A percentile compares a stretch with the other conserved stretches of the same genome.
phyloP scores from a whole-genome alignment of 2,329 filamentous ascomycete genomes.

The Alternaria sp. region DNA sequence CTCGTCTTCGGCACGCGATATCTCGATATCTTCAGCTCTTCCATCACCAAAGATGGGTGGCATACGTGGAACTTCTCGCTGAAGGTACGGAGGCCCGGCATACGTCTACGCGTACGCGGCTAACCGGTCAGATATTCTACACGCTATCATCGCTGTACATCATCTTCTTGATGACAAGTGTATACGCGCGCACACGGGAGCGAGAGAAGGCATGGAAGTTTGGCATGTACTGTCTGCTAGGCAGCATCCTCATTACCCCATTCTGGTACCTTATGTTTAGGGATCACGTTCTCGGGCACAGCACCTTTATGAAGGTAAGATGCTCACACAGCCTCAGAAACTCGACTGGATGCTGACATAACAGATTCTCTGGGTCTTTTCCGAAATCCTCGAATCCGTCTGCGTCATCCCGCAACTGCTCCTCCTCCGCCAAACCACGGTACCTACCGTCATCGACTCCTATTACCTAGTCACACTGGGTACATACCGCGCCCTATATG shows the following conservation, averaged over 20 bases:
- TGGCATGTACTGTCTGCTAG: conserved; percentile 71
- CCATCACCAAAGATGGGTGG: conserved; percentile 44
- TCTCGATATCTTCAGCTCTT: conserved; percentile 73
- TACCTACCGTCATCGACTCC: conserved; percentile 95
- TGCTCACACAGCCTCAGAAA: too few species aligned
- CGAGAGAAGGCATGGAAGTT: conserved; percentile 93
- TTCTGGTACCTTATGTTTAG: conserved; percentile 75
- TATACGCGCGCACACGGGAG: conserved; percentile 87
- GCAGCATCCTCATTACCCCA: conserved; percentile 71
- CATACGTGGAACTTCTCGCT: conserved; percentile 70
- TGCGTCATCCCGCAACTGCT: conserved; percentile 91
- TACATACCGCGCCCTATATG: conserved; percentile 86
- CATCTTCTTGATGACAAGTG: conserved; percentile 82
- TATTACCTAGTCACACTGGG: conserved; percentile 90
- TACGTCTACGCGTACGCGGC: background rate
- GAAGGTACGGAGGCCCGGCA: conserved; percentile 57
- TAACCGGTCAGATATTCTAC: conserved; percentile 70
- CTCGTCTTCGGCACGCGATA: conserved; percentile 87
- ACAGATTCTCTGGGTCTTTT: conserved; percentile 85
- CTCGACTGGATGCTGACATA: background rate
- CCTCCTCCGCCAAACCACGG: conserved; percentile 89
- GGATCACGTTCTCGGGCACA: conserved; percentile 49
- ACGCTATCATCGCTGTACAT: conserved; percentile 84
- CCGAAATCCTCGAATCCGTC: conserved; percentile 87
- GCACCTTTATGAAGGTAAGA: conserved; percentile 49